Percentiles rank a stretch among this genome's conserved stretches.
phyloP scores from a whole-genome alignment of 2,329 filamentous ascomycete genomes.

The Aspergillus clavatus region DNA sequence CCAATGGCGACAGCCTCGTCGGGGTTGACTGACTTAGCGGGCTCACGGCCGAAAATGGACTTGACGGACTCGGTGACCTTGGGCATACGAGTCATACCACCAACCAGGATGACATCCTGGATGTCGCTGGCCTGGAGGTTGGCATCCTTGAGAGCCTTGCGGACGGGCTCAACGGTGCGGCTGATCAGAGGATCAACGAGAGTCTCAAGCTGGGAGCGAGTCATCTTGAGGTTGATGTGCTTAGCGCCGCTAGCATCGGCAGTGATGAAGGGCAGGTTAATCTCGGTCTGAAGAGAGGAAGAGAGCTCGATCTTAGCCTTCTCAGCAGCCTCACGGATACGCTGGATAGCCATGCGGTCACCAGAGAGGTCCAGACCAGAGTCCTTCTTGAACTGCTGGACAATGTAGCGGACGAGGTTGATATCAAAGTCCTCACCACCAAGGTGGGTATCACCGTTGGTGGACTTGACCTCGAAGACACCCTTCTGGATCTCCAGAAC shows the following conservation, averaged over 20 bases:
- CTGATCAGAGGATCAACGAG: constrained; percentile 86
- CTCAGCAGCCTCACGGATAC: constrained; percentile 97
- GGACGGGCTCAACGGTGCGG: constrained; percentile 84
- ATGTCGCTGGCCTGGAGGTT: constrained; percentile 87
- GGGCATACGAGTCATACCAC: constrained; percentile 99
- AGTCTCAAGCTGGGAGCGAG: constrained; percentile 84
- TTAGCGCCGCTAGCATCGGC: constrained; percentile 92
- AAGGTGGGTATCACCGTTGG: constrained; percentile 96
- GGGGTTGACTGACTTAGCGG: constrained; percentile 96
- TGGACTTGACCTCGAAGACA: constrained; percentile 98
- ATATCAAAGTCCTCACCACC: constrained; percentile 99
- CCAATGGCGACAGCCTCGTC: constrained; percentile 97
- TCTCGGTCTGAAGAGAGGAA: constrained; percentile 90
- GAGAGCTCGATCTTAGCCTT: constrained; percentile 99
- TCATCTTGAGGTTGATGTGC: constrained; percentile 97
- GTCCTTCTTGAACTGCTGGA: constrained; percentile 95
- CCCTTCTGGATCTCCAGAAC: constrained; percentile 95
- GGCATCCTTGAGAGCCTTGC: constrained; percentile 96
- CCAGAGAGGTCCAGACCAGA: constrained; percentile 81
- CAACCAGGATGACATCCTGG: constrained; percentile 94
- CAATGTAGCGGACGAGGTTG: constrained; percentile 84
- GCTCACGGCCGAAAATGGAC: constrained; percentile 92
- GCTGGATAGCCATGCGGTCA: constrained; percentile 98
- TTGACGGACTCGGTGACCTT: constrained; percentile 96
- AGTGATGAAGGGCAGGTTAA: constrained; percentile 98